Evolutionary conservation across 345 rosid species (phyloP).

Genomic region (Psidium guajava): DNA sequence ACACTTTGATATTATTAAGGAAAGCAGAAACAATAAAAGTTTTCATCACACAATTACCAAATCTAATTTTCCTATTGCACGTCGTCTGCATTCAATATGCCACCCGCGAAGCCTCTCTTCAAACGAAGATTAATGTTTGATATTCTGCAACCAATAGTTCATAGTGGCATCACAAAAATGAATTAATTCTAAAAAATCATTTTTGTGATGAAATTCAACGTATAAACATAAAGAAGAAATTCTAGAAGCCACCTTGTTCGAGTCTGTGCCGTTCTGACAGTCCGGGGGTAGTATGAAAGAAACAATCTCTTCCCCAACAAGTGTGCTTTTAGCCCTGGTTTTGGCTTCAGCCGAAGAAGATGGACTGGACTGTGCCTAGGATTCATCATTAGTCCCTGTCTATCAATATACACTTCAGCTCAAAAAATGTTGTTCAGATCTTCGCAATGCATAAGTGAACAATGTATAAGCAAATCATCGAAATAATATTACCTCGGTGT

Average conservation of each 20-base stretch:
- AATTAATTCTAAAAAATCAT: not conserved
- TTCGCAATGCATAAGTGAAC: not conserved
- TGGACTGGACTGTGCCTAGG: not conserved
- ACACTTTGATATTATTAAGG: not conserved
- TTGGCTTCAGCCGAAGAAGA: not conserved
- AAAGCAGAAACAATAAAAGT: not conserved
- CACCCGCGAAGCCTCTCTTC: not conserved
- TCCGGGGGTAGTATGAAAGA: not conserved
- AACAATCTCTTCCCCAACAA: not conserved
- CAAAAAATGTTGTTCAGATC: not conserved
- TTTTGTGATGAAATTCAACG: not conserved
- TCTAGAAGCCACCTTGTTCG: not conserved
- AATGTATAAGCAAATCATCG: not conserved
- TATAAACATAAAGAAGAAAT: not conserved
- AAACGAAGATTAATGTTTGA: not conserved
- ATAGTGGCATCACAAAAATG: not conserved
- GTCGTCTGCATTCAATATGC: not conserved
- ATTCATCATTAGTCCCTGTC: not conserved
- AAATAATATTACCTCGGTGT: not conserved
- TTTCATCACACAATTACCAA: not conserved
- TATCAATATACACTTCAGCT: not conserved
- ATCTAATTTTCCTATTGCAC: not conserved
- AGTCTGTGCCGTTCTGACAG: not conserved
- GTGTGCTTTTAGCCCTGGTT: not conserved
- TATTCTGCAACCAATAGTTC: not conserved